Conservation (phyloP, 139 green algal genomes). For the Prasinococcaceae sp. region DNA sequence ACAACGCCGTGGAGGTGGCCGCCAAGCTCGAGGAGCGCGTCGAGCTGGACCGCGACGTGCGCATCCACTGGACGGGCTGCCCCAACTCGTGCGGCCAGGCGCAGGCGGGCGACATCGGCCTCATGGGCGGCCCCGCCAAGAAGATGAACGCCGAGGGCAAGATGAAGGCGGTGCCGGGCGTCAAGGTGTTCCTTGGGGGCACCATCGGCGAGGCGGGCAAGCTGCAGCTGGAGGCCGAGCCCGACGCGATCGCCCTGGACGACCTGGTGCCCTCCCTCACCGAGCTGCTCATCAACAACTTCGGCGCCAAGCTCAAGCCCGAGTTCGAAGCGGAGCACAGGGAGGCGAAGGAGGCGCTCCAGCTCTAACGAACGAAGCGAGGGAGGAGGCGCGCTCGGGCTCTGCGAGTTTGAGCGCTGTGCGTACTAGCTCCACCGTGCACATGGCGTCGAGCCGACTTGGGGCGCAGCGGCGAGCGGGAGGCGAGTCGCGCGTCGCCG, state of each 20-base stretch:
- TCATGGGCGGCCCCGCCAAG: slow-evolving; percentile 82
- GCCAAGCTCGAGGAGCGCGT: slow-evolving; percentile 69
- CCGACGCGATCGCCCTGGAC: slow-evolving; percentile 37
- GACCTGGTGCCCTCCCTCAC: slow-evolving; percentile 55
- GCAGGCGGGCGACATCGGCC: slow-evolving; percentile 82
- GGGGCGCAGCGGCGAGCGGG: too few species aligned
- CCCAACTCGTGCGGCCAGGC: slow-evolving; percentile 91
- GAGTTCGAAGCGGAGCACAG: too few species aligned
- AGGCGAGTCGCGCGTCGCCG: too few species aligned
- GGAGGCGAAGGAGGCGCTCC: too few species aligned
- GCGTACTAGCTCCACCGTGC: too few species aligned
- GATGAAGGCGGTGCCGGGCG: slow-evolving; percentile 71
- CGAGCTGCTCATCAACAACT: slow-evolving; percentile 65
- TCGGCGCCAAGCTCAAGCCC: slow-evolving; percentile 41
- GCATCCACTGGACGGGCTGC: slow-evolving; percentile 97
- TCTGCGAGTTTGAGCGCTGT: too few species aligned
- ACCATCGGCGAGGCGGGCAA: slow-evolving; percentile 57
- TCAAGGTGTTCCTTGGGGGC: slow-evolving; percentile 75
- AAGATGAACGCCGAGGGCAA: slow-evolving; percentile 43
- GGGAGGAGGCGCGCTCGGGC: too few species aligned
- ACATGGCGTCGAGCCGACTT: too few species aligned
- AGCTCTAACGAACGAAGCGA: too few species aligned
- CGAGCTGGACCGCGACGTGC: slow-evolving; percentile 55
- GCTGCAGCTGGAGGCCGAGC: slow-evolving; percentile 45
- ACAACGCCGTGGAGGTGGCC: slow-evolving; percentile 48